Percentiles rank a stretch among this genome's conserved stretches.
These are phyloP conservation scores for Paramyrothecium roridum DNA, from an alignment of 2,329 filamentous ascomycete genomes.

Conservation along the genomic window DNA sequence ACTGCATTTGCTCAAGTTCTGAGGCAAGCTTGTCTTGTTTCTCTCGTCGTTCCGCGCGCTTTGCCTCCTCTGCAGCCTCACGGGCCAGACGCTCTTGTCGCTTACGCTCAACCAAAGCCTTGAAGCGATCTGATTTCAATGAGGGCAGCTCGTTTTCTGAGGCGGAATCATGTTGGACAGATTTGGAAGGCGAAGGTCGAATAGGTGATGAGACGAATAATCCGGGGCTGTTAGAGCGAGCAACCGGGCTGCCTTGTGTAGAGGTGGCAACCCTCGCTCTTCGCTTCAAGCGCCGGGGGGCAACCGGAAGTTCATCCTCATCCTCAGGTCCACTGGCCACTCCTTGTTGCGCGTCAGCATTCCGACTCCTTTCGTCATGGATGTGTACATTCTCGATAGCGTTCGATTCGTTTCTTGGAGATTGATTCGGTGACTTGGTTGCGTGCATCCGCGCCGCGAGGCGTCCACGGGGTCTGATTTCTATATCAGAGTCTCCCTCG, in stretches of 20 bases:
- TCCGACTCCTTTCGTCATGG: constrained; percentile 20
- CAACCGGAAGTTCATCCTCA: constrained; percentile 37
- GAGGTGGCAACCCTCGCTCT: constrained; percentile 29
- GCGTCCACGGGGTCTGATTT: constrained; percentile 55
- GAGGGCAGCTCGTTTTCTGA: constrained; percentile 46
- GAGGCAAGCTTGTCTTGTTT: constrained; percentile 30
- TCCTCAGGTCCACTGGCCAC: constrained; percentile 18
- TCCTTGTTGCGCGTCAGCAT: constrained; percentile 16
- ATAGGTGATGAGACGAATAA: constrained; percentile 56
- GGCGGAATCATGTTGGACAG: constrained; percentile 29
- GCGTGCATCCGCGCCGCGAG: constrained; percentile 63
- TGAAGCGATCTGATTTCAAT: constrained; percentile 57
- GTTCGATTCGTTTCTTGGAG: constrained; percentile 16
- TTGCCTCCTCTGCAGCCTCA: constrained; percentile 56
- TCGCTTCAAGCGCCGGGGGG: constrained; percentile 36
- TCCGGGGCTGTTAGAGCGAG: constrained; percentile 35
- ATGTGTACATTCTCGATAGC: constrained; percentile 19
- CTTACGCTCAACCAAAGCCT: constrained; percentile 71
- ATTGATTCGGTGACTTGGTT: constrained; percentile 13
- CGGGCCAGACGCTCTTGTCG: constrained; percentile 66
- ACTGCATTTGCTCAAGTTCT: constrained; percentile 29
- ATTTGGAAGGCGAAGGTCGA: constrained; percentile 26
- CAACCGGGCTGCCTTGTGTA: constrained; percentile 11
- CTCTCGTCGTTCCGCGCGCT: constrained; percentile 39
- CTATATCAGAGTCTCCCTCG: constrained; percentile 35